Conservation (phyloP, 140 eudicot genomes). For the Erigeron philadelphicus region DNA sequence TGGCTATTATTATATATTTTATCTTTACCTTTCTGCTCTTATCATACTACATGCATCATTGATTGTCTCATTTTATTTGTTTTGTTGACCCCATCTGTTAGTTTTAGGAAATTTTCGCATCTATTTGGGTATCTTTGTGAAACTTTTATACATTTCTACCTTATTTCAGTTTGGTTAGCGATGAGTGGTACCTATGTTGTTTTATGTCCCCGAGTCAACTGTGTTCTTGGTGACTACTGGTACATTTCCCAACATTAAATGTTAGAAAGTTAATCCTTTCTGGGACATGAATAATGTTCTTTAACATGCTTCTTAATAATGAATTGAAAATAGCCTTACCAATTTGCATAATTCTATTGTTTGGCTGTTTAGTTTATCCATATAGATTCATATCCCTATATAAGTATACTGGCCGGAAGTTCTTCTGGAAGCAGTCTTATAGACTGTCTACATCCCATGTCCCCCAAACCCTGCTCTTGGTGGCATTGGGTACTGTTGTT, state of each 20-base stretch:
- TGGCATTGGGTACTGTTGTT: no score
- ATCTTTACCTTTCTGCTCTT: neutral
- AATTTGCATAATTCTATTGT: neutral
- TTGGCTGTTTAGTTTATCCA: conserved; percentile 7
- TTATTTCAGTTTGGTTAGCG: no score
- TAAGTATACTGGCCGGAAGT: no score
- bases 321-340: neutral
- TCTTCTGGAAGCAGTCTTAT: no score
- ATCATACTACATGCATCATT: conserved; percentile 3
- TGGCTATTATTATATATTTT: conserved; percentile 2
- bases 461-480: no score
- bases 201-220: no score
- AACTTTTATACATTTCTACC: no score
- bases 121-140: no score
- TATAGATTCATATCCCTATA: neutral
- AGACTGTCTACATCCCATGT: no score
- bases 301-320: neutral
- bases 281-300: neutral
- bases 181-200: no score
- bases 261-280: neutral
- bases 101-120: neutral
- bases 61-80: neutral
- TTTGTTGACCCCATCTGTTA: neutral
- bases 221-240: neutral
- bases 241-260: conserved; percentile 1